phyloP scores from a whole-genome alignment of 2,329 filamentous ascomycete genomes.

The Boeremia exigua region DNA sequence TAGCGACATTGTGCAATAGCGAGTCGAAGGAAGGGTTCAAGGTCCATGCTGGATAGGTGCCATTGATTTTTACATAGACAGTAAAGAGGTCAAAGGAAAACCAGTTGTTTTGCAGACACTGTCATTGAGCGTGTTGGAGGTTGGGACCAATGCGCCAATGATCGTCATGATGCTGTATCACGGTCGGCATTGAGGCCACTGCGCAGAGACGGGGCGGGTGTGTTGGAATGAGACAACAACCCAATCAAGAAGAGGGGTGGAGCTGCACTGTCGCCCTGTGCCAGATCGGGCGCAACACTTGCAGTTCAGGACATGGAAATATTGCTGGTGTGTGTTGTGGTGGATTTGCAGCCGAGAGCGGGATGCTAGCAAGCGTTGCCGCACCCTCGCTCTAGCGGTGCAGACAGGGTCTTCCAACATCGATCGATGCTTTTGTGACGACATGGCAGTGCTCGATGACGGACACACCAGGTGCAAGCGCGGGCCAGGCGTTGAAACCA shows the following conservation, averaged over 20 bases:
- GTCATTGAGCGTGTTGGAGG: not conserved
- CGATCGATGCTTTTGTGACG: slow-evolving; percentile 18
- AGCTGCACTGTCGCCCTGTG: slow-evolving; percentile 15
- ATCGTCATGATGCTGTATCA: slow-evolving; percentile 21
- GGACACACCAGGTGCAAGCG: not conserved
- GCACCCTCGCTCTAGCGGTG: slow-evolving; percentile 13
- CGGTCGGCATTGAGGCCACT: slow-evolving; percentile 17
- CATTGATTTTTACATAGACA: not conserved
- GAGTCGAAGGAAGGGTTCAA: not conserved
- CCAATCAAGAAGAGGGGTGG: slow-evolving; percentile 31
- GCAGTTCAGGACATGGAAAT: slow-evolving; percentile 27
- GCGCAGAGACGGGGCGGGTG: slow-evolving; percentile 14
- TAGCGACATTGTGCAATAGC: not conserved
- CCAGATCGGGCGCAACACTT: slow-evolving; percentile 24
- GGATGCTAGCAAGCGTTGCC: slow-evolving; percentile 22
- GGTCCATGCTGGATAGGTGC: not conserved
- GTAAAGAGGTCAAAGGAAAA: not conserved
- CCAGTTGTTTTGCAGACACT: not conserved
- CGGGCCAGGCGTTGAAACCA: not conserved
- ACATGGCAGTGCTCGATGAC: not conserved
- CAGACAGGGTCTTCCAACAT: slow-evolving; percentile 15
- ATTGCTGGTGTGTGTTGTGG: slow-evolving; percentile 32
- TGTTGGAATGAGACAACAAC: slow-evolving; percentile 1
- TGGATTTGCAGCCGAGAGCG: slow-evolving; percentile 28
- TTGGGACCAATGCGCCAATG: not conserved